Conservation (phyloP, 805 yeast genomes). For the Helenozyma rhizophorensis region DNA sequence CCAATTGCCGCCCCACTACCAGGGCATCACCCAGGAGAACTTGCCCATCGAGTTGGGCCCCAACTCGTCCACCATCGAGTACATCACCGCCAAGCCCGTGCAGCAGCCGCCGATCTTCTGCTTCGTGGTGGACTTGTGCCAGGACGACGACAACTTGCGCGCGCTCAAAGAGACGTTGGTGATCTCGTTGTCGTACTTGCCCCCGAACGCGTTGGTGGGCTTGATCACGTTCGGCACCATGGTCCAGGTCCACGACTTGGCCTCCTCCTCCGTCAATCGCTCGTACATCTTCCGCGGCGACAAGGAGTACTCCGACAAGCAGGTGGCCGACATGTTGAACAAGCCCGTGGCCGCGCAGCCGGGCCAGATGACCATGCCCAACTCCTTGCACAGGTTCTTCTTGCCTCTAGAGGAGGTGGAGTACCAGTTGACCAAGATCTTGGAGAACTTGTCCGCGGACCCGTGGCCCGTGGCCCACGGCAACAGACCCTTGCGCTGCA, state of each 20-base stretch:
- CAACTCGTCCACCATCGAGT: constrained; percentile 75
- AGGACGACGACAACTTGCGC: constrained; percentile 80
- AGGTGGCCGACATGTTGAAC: constrained; percentile 51
- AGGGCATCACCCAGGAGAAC: constrained; percentile 67
- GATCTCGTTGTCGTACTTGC: constrained; percentile 71
- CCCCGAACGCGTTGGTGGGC: constrained; percentile 87
- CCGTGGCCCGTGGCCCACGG: constrained; percentile 88
- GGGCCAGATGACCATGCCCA: constrained; percentile 23
- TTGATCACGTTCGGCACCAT: constrained; percentile 86
- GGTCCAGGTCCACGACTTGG: constrained; percentile 82
- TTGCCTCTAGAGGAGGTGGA: constrained; percentile 75
- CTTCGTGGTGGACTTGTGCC: constrained; percentile 84
- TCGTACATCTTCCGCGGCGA: constrained; percentile 85
- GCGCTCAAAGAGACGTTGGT: constrained; percentile 79
- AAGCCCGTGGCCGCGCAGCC: constrained; percentile 26
- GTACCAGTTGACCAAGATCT: constrained; percentile 70
- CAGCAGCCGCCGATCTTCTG: constrained; percentile 81
- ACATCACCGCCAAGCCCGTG: constrained; percentile 75
- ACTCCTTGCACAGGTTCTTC: constrained; percentile 55
- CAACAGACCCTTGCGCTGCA: constrained; percentile 82
- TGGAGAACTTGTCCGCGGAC: constrained; percentile 74
- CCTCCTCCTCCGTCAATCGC: constrained; percentile 60
- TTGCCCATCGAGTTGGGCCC: constrained; percentile 78
- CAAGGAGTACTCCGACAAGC: constrained; percentile 74
- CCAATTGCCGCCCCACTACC: constrained; percentile 78